These are phyloP conservation scores for Lizonia empirigonia DNA, from an alignment of 2,329 filamentous ascomycete genomes.

Conservation along the genomic window DNA sequence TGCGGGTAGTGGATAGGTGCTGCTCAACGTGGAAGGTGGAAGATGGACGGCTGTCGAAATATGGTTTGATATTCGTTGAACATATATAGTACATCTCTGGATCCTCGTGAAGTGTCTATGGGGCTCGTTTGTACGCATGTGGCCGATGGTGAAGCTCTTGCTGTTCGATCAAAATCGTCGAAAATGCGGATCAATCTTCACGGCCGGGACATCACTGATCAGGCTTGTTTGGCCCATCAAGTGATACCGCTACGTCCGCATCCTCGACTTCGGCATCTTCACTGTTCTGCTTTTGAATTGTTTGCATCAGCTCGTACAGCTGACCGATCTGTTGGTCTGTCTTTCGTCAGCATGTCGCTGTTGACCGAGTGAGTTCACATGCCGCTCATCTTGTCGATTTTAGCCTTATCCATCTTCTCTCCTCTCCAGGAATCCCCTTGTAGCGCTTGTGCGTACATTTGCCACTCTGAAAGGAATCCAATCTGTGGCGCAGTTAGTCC, in stretches of 20 bases:
- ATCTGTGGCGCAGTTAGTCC: conserved; percentile 62
- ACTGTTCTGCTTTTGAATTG: conserved; percentile 65
- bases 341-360: conserved; percentile 5
- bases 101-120: conserved; percentile 16
- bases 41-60: not conserved
- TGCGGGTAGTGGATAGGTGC: not conserved
- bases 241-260: conserved; percentile 23
- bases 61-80: conserved; percentile 13
- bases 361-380: conserved; percentile 42
- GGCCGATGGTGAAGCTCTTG: conserved; percentile 15
- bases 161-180: conserved; percentile 19
- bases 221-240: conserved; percentile 42
- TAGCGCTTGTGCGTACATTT: conserved; percentile 88
- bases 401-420: conserved; percentile 79
- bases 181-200: conserved; percentile 14
- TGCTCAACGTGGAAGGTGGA: not conserved
- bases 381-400: conserved; percentile 96
- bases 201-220: conserved; percentile 29
- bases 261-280: conserved; percentile 52
- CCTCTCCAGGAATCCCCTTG: conserved; percentile 87
- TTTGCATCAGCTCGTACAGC: conserved; percentile 90
- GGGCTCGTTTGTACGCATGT: conserved; percentile 10
- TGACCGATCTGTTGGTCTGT: conserved; percentile 91
- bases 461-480: conserved; percentile 96
- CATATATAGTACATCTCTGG: conserved; percentile 29